These are phyloP conservation scores for Dendrocalamus latiflorus DNA, from an alignment of 202 grass and related monocot species.

Conservation along the genomic window DNA sequence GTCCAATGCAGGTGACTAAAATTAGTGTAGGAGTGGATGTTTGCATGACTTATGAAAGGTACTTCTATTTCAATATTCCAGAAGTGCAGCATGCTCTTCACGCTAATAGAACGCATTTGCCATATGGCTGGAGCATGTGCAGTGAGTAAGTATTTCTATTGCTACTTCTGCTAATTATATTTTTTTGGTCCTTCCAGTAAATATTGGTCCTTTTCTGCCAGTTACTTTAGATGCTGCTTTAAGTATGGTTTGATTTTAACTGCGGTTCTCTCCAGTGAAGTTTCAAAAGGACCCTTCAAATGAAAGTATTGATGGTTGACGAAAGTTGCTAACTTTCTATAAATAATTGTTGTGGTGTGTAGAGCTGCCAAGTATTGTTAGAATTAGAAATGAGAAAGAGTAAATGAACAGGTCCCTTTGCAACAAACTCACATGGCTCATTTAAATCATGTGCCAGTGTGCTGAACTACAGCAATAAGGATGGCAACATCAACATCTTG, in stretches of 20 bases:
- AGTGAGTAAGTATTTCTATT: conserved; percentile 63
- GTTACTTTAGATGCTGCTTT: neutral
- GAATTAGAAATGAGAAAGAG: neutral
- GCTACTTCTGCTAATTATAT: neutral
- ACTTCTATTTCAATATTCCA: too few relatives aligned
- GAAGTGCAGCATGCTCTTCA: too few relatives aligned
- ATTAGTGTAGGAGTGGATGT: too few relatives aligned
- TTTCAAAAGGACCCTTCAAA: neutral
- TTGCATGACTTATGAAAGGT: too few relatives aligned
- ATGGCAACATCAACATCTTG: conserved; percentile 80
- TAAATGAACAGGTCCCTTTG: neutral
- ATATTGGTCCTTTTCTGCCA: neutral
- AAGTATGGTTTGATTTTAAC: neutral
- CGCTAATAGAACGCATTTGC: too few relatives aligned
- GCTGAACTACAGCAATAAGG: conserved; percentile 72
- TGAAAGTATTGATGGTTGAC: neutral
- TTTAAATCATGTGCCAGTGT: conserved; percentile 43
- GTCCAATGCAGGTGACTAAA: too few relatives aligned
- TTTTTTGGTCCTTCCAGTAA: neutral
- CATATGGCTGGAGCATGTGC: conserved; percentile 90
- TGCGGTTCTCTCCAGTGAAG: neutral
- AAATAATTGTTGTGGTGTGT: neutral
- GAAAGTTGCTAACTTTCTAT: neutral
- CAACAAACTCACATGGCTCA: conserved; percentile 17
- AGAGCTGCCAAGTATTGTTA: neutral